Percentiles rank a stretch among this genome's conserved stretches.
Evolutionary conservation across 331 rosid genomes (phyloP).

Genomic region (Dryas integrifolia): DNA sequence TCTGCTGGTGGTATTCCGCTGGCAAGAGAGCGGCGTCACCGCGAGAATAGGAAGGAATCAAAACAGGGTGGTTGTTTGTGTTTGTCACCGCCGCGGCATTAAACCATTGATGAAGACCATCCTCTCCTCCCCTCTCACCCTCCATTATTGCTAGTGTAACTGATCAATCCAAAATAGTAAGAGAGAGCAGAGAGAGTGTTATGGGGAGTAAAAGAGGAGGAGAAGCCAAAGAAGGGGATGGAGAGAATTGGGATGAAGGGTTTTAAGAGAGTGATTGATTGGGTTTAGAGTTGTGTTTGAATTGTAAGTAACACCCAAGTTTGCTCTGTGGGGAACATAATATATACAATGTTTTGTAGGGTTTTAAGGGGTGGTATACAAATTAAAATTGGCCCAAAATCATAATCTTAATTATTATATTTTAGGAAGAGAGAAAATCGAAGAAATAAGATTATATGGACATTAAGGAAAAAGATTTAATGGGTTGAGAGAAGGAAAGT

Average conservation of each 20-base stretch:
- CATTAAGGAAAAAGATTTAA: not conserved
- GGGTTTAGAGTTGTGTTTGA: slow-evolving; percentile 1
- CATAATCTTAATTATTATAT: no score
- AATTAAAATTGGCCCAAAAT: no score
- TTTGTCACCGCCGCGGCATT: not conserved
- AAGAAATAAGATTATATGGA: no score
- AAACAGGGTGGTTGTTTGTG: not conserved
- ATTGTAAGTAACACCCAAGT: not conserved
- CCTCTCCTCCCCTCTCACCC: not conserved
- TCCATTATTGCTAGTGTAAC: slow-evolving; percentile 4
- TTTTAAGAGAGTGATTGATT: not conserved
- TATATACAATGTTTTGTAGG: not conserved
- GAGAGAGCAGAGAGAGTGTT: not conserved
- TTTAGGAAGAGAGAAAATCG: no score
- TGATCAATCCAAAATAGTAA: not conserved
- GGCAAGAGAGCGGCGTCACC: no score
- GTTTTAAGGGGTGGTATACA: not conserved
- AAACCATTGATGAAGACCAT: not conserved
- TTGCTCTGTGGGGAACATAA: slow-evolving; percentile 1
- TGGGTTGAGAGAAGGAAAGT: not conserved
- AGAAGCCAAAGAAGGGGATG: not conserved
- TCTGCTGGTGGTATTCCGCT: no score
- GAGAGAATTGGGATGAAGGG: not conserved
- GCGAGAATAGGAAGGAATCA: not conserved
- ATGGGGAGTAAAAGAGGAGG: no score